A percentile compares a stretch with the other conserved stretches of the same genome.
phyloP scores from a whole-genome alignment of 345 rosid genomes.

The Diplotaxis tenuifolia region DNA sequence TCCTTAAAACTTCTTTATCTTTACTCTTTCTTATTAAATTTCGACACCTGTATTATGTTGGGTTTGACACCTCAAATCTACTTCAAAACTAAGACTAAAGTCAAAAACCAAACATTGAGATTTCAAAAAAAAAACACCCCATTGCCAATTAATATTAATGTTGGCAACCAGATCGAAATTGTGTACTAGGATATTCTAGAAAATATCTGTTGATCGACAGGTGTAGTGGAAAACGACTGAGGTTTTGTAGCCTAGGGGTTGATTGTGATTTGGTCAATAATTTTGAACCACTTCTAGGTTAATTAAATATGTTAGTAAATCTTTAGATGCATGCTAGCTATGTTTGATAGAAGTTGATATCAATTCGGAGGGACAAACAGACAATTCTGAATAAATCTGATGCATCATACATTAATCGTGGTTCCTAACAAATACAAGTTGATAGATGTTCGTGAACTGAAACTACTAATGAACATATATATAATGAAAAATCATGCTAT shows the following conservation, averaged over 20 bases:
- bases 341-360: slow-evolving; percentile 1
- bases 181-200: not conserved
- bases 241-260: slow-evolving; percentile 16
- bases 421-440: slow-evolving; percentile 34
- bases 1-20: not conserved
- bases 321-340: slow-evolving; percentile 4
- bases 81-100: not conserved
- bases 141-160: not conserved
- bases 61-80: not conserved
- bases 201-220: not conserved
- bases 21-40: not conserved
- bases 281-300: slow-evolving; percentile 6
- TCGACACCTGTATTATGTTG: not conserved
- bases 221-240: not conserved
- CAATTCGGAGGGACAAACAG: slow-evolving; percentile 4
- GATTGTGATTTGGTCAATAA: slow-evolving; percentile 16
- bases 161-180: not conserved
- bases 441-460: slow-evolving; percentile 15
- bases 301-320: not conserved
- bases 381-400: slow-evolving; percentile 25
- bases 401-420: slow-evolving; percentile 27
- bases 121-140: not conserved
- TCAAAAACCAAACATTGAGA: not conserved
- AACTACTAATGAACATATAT: slow-evolving; percentile 8
- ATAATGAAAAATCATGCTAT: slow-evolving; percentile 20